Base-by-base conservation (phyloP, 2,329 filamentous ascomycete genomes). In the Alternaria sp. region DNA sequence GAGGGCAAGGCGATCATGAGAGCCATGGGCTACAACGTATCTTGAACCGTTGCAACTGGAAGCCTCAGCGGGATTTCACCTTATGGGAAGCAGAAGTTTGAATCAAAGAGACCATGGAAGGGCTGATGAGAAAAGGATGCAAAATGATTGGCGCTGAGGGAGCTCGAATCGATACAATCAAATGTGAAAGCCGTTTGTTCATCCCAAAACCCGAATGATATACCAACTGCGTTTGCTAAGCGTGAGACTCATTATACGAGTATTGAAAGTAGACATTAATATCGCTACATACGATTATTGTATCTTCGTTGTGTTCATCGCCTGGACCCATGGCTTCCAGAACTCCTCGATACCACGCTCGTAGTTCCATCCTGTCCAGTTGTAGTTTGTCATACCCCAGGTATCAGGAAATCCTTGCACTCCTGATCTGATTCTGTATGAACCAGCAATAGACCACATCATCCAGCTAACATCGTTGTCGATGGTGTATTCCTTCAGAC, bases 271-370 rank as follows among this genome's bases (percentile, higher is more conserved):
- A 49, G 18, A 49, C 18, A 24, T 42, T 7, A 7, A 24, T 4
- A 24, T 16, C 12, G 11, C 20, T 36, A 36, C 20, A n/a, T 14
- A 36, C 2, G 22, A 49, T 20, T 49, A 49, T 7, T 36, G 32
- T 7, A 73, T 41, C 48, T 61, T 63, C 6, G 69, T 73, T 32
- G 59, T 56, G 43, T 71, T 71, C 81, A 83, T 84, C 9, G 65
- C 74, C 66, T 71, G 64, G 3, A 84, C 78, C 83, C 83, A 85
- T 3, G 83, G 83, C 76, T 82, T 84, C 83, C 82, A 85, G 66
- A 81, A 82, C 51, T 78, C 69, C 62, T 85, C 81, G 30, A 85
- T 75, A 1, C 81, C 82, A 41, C 75, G 77, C 2, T 78, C 75
- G 47, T 80, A 81, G 30, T 78, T 79, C 83, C 83, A 85, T 0